phyloP scores from a whole-genome alignment of 108 stramenopile species.

The Nitzschia palea region DNA sequence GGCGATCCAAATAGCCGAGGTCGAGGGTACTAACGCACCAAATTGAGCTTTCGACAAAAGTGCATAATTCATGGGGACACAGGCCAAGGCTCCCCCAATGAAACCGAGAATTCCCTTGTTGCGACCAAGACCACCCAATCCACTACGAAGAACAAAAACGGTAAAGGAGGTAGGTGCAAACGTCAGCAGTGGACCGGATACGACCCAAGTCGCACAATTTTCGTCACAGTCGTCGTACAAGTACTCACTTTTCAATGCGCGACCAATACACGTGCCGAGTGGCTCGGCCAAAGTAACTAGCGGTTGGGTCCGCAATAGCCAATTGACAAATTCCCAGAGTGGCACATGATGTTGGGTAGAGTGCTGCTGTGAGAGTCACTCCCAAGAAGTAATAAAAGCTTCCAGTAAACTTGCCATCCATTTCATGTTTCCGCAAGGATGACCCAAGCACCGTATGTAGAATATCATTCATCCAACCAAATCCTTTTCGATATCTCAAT shows the following conservation, averaged over 20 bases:
- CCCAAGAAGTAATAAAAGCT: slow-evolving; percentile 82
- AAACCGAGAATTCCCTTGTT: slow-evolving; percentile 87
- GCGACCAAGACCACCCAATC: slow-evolving; percentile 77
- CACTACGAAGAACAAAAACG: slow-evolving; percentile 28
- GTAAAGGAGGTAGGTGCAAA: no score
- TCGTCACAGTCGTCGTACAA: not conserved
- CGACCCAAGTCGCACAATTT: not conserved
- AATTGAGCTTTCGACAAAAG: slow-evolving; percentile 63
- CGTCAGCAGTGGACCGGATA: not conserved
- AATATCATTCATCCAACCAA: slow-evolving; percentile 78
- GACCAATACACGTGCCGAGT: slow-evolving; percentile 85
- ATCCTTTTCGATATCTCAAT: slow-evolving; percentile 70
- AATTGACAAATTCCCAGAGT: slow-evolving; percentile 77
- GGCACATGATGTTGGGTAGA: slow-evolving; percentile 64
- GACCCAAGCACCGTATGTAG: slow-evolving; percentile 62
- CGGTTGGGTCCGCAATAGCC: slow-evolving; percentile 82
- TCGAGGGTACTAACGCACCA: slow-evolving; percentile 13
- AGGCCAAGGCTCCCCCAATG: slow-evolving; percentile 73
- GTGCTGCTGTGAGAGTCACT: slow-evolving; percentile 58
- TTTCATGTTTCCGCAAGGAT: slow-evolving; percentile 78
- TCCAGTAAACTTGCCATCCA: slow-evolving; percentile 89
- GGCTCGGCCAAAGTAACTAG: slow-evolving; percentile 71
- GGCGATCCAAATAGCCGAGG: slow-evolving; percentile 33
- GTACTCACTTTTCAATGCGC: slow-evolving; percentile 62
- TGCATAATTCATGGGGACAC: slow-evolving; percentile 77